A percentile compares a stretch with the other conserved stretches of the same genome.
Conservation (phyloP, 2,329 filamentous ascomycete genomes). For the Penicillium sp. region DNA sequence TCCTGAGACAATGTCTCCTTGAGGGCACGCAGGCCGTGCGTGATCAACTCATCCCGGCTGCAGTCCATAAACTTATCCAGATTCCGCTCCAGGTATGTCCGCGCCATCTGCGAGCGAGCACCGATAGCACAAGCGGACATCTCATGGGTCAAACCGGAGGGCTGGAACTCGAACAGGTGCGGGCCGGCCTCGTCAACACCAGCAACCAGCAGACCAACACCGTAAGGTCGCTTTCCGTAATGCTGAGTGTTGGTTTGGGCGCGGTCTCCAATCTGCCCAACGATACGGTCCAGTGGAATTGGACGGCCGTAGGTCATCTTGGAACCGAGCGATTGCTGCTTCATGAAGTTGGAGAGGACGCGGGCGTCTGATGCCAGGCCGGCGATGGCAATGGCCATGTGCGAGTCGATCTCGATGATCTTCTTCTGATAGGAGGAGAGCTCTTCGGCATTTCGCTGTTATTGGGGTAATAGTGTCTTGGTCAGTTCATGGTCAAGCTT, state of each 20-base stretch:
- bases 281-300: conserved; percentile 85
- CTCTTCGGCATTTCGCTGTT: conserved; percentile 95
- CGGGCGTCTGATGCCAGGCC: conserved; percentile 96
- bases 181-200: conserved; percentile 92
- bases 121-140: conserved; percentile 97
- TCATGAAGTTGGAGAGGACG: conserved; percentile 99
- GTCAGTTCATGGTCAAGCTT: not conserved
- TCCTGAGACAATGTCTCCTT: conserved; percentile 97
- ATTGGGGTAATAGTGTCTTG: conserved; percentile 9
- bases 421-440: conserved; percentile 99
- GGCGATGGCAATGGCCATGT: conserved; percentile 92
- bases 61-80: conserved; percentile 77
- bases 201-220: conserved; percentile 87
- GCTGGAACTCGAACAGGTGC: conserved; percentile 98
- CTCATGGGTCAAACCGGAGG: conserved; percentile 92
- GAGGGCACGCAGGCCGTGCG: conserved; percentile 84
- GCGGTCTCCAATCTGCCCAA: conserved; percentile 90
- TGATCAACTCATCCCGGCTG: conserved; percentile 80
- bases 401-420: conserved; percentile 93
- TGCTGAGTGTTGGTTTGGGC: conserved; percentile 98
- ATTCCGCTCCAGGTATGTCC: conserved; percentile 94
- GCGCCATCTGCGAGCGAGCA: conserved; percentile 92
- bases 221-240: conserved; percentile 94
- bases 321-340: conserved; percentile 94
- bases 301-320: conserved; percentile 94